Evolutionary conservation across 1,284 basidiomycete genomes (phyloP).

Genomic region (Fomitiporia mediterranea): DNA sequence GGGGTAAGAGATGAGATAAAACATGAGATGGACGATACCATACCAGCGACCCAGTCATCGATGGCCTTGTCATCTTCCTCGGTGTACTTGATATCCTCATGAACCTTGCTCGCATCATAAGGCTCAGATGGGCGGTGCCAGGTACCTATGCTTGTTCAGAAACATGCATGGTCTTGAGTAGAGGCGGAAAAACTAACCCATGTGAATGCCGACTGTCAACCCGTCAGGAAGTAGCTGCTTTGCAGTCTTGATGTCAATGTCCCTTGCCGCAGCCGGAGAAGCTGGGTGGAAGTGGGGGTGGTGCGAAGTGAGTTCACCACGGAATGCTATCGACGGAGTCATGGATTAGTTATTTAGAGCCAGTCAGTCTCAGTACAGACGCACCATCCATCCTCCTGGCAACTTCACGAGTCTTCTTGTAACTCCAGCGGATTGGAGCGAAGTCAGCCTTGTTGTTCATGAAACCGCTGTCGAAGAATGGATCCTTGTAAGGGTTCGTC

Average conservation of each 20-base stretch:
- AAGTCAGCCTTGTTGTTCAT: constrained; percentile 75
- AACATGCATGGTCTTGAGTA: constrained; percentile 8
- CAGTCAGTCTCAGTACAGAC: constrained; percentile 16
- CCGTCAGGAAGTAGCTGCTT: constrained; percentile 56
- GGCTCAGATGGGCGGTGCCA: constrained; percentile 56
- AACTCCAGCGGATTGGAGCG: constrained; percentile 71
- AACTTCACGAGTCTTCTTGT: constrained; percentile 69
- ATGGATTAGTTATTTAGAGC: not conserved
- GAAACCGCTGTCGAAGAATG: constrained; percentile 67
- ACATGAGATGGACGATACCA: not conserved
- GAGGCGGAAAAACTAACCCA: too few relatives aligned
- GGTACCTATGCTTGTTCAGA: constrained; percentile 38
- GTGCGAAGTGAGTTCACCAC: constrained; percentile 65
- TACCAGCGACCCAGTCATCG: constrained; percentile 57
- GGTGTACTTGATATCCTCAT: constrained; percentile 60
- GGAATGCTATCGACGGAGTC: constrained; percentile 43
- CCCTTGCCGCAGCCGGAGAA: constrained; percentile 51
- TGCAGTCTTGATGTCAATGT: constrained; percentile 67
- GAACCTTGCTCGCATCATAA: constrained; percentile 53
- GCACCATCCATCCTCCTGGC: constrained; percentile 66
- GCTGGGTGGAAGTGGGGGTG: constrained; percentile 71
- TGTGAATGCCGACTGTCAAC: constrained; percentile 67
- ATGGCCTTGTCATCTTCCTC: constrained; percentile 65
- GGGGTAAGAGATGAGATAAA: not conserved
- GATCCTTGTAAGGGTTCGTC: constrained; percentile 56